Evolutionary conservation across 345 rosid genomes (phyloP).

Genomic region (Bruguiera sexangula): DNA sequence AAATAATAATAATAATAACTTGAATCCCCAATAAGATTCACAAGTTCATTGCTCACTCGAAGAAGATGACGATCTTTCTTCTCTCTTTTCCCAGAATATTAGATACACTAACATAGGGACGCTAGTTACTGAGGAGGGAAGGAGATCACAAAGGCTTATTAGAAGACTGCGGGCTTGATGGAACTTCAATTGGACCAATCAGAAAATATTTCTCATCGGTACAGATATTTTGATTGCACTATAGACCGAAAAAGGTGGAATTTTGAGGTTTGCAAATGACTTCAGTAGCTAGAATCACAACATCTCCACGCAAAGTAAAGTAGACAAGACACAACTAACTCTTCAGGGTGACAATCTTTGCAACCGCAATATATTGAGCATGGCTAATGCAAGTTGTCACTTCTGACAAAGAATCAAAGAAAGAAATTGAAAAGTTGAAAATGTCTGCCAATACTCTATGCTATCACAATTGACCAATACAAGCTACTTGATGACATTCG

Average conservation of each 20-base stretch:
- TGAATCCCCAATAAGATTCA: no score
- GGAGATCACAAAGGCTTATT: no score
- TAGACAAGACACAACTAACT: conserved; percentile 39
- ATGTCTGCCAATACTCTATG: conserved; percentile 39
- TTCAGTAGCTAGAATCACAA: conserved; percentile 2
- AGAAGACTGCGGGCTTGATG: no score
- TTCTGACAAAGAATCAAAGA: conserved; percentile 13
- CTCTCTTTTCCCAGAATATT: no score
- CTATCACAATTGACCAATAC: conserved; percentile 15
- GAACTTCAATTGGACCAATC: background rate
- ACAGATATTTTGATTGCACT: background rate
- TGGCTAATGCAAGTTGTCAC: background rate
- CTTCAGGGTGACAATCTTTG: conserved; percentile 6
- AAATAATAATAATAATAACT: no score
- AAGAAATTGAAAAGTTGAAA: conserved; percentile 6
- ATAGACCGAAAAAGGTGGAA: background rate
- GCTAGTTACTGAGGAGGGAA: no score
- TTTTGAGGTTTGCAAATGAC: background rate
- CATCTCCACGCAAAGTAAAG: conserved; percentile 15
- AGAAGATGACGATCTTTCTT: no score
- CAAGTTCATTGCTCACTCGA: no score
- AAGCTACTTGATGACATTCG: conserved; percentile 7
- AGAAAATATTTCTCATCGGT: background rate
- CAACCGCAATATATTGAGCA: conserved; percentile 5
- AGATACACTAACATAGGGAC: no score